Conservation (phyloP, 1,284 basidiomycete genomes). For the Wolfiporia cocos region DNA sequence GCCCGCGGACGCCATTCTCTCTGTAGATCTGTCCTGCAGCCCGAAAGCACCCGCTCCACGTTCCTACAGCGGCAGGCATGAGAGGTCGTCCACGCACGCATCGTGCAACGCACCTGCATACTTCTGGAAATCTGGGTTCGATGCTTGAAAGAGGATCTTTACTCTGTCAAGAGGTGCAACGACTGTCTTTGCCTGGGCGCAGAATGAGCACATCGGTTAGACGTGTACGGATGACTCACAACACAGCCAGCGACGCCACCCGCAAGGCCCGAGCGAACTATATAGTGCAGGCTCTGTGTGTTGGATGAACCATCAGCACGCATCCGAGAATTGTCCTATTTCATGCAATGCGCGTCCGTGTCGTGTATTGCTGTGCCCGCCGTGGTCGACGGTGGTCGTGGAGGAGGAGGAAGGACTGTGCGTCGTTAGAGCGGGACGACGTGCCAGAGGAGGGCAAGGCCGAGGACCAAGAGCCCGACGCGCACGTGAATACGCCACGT, state of each 20-base stretch:
- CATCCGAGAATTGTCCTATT: constrained; percentile 36
- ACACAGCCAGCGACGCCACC: constrained; percentile 93
- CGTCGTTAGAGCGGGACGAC: neutral
- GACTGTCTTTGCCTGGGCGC: constrained; percentile 83
- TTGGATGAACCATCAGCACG: constrained; percentile 49
- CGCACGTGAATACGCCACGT: neutral
- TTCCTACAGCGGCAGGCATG: no score
- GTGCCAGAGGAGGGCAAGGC: neutral
- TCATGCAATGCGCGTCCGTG: constrained; percentile 2
- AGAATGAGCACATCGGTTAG: neutral
- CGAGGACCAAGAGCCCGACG: neutral
- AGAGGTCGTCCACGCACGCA: no score
- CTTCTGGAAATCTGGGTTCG: constrained; percentile 91
- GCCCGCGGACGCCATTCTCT: constrained; percentile 68
- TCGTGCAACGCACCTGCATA: constrained; percentile 67
- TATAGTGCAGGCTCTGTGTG: constrained; percentile 71
- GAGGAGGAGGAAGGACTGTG: neutral
- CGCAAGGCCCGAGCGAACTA: constrained; percentile 78
- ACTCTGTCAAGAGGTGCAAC: constrained; percentile 97
- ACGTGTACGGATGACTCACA: constrained; percentile 43
- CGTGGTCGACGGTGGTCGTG: neutral
- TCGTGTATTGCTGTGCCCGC: neutral
- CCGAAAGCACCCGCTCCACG: constrained; percentile 81
- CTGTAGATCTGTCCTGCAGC: constrained; percentile 81
- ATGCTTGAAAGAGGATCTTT: constrained; percentile 98